Conservation (phyloP, 805 yeast genomes). For the Metschnikowia similis region DNA sequence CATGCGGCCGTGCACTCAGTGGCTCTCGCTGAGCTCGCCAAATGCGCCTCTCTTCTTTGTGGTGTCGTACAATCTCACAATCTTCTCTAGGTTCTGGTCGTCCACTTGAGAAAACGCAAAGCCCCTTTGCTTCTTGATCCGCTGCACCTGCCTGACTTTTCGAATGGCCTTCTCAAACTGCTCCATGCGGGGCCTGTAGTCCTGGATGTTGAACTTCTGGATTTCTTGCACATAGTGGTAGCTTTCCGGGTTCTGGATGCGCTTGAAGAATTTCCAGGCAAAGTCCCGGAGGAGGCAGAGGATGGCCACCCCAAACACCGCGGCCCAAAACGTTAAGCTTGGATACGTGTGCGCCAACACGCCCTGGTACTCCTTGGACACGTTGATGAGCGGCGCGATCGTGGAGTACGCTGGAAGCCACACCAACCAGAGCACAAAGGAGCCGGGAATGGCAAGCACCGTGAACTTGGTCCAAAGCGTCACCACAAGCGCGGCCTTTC, state of each 20-base stretch:
- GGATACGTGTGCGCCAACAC: constrained; percentile 73
- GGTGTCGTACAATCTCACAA: constrained; percentile 92
- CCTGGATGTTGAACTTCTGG: constrained; percentile 91
- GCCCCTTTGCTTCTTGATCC: constrained; percentile 98
- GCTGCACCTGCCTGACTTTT: constrained; percentile 94
- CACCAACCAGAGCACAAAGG: constrained; percentile 75
- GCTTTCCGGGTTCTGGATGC: constrained; percentile 86
- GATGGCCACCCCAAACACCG: constrained; percentile 66
- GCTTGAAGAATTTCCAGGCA: constrained; percentile 89
- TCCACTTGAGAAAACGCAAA: constrained; percentile 97
- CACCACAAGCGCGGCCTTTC: constrained; percentile 90
- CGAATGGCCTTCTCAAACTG: constrained; percentile 96
- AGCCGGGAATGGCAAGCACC: constrained; percentile 90
- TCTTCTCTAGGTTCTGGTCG: constrained; percentile 81
- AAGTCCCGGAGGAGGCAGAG: constrained; percentile 83
- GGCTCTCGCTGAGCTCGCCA: constrained; percentile 44
- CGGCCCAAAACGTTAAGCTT: constrained; percentile 78
- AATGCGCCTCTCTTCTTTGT: constrained; percentile 76
- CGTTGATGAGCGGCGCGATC: constrained; percentile 76
- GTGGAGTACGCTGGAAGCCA: constrained; percentile 85
- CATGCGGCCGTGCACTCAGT: background rate
- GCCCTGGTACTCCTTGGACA: constrained; percentile 83
- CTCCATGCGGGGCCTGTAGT: constrained; percentile 92
- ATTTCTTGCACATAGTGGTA: constrained; percentile 96
- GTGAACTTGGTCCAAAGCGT: constrained; percentile 96